Evolutionary conservation across 2,329 filamentous ascomycete genomes (phyloP), one percentile per base, ranked within the genome.

Genomic region (Chaetomium olivaceum): DNA sequence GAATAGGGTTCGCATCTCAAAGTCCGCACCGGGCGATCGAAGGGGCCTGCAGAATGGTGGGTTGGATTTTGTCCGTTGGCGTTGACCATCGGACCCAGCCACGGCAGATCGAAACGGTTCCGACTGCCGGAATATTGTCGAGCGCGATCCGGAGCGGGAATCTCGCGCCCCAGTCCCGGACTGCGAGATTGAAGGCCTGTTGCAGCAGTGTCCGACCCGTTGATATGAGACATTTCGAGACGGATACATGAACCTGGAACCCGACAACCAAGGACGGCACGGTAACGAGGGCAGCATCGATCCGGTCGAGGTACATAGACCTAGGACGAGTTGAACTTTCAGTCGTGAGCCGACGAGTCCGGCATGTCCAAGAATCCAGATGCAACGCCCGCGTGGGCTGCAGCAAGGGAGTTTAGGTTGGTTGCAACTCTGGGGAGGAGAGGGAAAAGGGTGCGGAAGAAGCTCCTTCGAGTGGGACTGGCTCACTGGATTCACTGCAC

Each of bases 71-170:
- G 43, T 33, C 46, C 55, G 61, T 31, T 21, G 39, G 39, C 19
- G 23, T 50, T 50, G 58, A 8, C 31, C 52, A 51, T 39, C 59
- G 59, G 59, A 27, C 48, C 64, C 33, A 60, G 55, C 39, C 27
- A 61, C 57, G 66, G 66, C 63, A 67, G 57, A 67, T 65, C 57
- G 52, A 56, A 62, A 63, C 52, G 61, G 33, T 19, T 52, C 52
- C 58, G 66, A 63, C 36, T 68, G 63, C 63, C 63, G 61, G 52
- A 59, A 21, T 29, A 25, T 46, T 36, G 25, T 55, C 54, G 12
- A 52, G 58, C 55, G 57, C 52, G 56, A 48, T 56, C 64, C 68
- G 66, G 39, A 12, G 39, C 39, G 39, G 64, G 65, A 64, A 68
- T 55, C 21, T 68, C 54, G 62, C 46, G 36, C 59, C 62, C 58